phyloP scores from a whole-genome alignment of 805 yeast species.

The Metschnikowia sp. region DNA sequence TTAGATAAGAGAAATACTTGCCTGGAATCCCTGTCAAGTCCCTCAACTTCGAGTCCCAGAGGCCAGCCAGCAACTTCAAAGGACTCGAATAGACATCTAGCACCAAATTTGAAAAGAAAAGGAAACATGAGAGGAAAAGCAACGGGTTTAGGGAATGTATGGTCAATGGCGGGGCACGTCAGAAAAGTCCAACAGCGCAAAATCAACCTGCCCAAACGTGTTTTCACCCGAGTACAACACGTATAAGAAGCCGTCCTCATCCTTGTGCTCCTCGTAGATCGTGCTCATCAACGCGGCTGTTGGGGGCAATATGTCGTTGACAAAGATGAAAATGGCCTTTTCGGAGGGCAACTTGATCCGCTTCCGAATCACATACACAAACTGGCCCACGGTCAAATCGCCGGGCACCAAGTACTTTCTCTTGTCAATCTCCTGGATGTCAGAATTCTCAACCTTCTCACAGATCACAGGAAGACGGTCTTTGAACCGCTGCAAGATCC shows the following conservation, averaged over 20 bases:
- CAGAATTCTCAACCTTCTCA: constrained; percentile 95
- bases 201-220: constrained; percentile 69
- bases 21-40: not conserved
- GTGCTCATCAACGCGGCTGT: constrained; percentile 96
- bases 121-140: not conserved
- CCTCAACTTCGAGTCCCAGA: not conserved
- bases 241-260: constrained; percentile 95
- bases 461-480: constrained; percentile 97
- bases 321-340: constrained; percentile 96
- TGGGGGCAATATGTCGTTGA: constrained; percentile 95
- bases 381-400: constrained; percentile 95
- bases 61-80: constrained; percentile 3
- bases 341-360: constrained; percentile 94
- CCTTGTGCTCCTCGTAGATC: constrained; percentile 94
- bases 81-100: not conserved
- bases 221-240: constrained; percentile 96
- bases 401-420: constrained; percentile 95
- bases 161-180: constrained; percentile 2
- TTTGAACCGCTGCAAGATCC: constrained; percentile 82
- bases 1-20: not conserved
- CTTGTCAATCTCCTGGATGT: constrained; percentile 94
- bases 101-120: not conserved
- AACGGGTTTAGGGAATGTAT: not conserved
- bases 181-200: constrained; percentile 20
- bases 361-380: constrained; percentile 95